phyloP scores from a whole-genome alignment of 2,329 filamentous ascomycete genomes.

The Sporothrix curviconia region DNA sequence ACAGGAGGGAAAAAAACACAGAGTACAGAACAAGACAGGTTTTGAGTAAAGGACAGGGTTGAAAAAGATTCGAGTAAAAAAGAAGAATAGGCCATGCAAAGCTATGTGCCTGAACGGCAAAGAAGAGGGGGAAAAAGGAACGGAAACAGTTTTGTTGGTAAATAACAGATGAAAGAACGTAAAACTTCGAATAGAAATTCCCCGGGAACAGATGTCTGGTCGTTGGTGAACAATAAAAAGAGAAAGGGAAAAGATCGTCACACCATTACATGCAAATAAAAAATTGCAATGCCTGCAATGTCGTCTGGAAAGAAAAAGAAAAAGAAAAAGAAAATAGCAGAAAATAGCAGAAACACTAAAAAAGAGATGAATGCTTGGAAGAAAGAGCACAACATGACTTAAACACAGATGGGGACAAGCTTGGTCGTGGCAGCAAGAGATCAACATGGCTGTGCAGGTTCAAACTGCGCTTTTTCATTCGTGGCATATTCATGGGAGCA shows the following conservation, averaged over 20 bases:
- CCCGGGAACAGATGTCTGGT: slow-evolving; percentile 1
- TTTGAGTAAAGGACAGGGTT: background rate
- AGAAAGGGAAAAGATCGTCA: background rate
- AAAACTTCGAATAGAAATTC: background rate
- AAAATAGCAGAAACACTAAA: slow-evolving; percentile 1
- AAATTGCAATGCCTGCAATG: background rate
- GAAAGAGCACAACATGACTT: background rate
- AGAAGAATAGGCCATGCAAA: background rate
- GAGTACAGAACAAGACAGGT: background rate
- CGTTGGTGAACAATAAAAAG: background rate
- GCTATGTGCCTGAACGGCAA: slow-evolving; percentile 1
- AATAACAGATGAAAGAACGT: slow-evolving; percentile 5
- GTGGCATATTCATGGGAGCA: background rate
- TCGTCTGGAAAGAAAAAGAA: slow-evolving; percentile 15
- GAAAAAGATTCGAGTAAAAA: slow-evolving; percentile 13
- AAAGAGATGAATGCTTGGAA: slow-evolving; percentile 2
- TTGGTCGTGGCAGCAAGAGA: no score
- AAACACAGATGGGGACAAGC: background rate
- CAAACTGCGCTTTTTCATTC: background rate
- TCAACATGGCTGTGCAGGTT: background rate
- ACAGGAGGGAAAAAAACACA: background rate
- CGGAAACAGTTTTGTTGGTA: background rate
- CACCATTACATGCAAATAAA: background rate
- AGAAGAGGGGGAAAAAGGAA: background rate
- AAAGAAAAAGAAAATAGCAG: slow-evolving; percentile 12